Evolutionary conservation across 1,139 yeast genomes (phyloP).

Genomic region (Hanseniaspora uvarum): DNA sequence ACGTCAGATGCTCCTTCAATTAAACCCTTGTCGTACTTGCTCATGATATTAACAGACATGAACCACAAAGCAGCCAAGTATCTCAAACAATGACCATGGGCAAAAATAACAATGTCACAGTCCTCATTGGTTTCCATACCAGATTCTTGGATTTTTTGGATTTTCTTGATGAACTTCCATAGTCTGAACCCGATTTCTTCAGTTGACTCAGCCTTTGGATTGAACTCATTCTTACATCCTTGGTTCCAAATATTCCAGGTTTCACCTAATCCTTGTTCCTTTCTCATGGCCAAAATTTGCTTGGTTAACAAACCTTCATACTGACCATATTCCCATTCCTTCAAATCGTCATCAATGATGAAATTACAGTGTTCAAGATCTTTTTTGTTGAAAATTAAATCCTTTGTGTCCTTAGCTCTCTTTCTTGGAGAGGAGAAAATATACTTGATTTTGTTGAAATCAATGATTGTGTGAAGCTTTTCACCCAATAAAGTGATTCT

Average conservation of each 20-base stretch:
- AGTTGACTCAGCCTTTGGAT: constrained; percentile 50
- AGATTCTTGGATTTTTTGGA: constrained; percentile 50
- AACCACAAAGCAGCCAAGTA: constrained; percentile 88
- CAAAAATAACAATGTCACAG: constrained; percentile 72
- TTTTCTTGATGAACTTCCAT: constrained; percentile 55
- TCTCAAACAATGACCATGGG: constrained; percentile 87
- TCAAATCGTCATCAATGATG: constrained; percentile 53
- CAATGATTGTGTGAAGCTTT: constrained; percentile 50
- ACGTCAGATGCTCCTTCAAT: constrained; percentile 19
- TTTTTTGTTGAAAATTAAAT: constrained; percentile 42
- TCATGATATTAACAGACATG: constrained; percentile 25
- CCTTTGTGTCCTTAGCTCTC: constrained; percentile 67
- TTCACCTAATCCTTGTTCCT: constrained; percentile 20
- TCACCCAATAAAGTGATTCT: constrained; percentile 71
- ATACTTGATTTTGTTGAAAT: constrained; percentile 52
- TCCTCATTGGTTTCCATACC: constrained; percentile 46
- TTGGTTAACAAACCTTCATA: constrained; percentile 73
- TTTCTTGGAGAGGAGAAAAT: constrained; percentile 69
- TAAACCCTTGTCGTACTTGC: constrained; percentile 7
- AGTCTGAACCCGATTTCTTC: constrained; percentile 56
- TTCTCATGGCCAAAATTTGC: constrained; percentile 54
- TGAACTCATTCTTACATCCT: constrained; percentile 61
- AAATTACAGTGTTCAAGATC: constrained; percentile 38
- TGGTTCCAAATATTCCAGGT: constrained; percentile 81
- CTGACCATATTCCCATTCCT: constrained; percentile 96